Evolutionary conservation across 2,329 filamentous ascomycete genomes (phyloP).

Genomic region (Drechslerella dactyloides): DNA sequence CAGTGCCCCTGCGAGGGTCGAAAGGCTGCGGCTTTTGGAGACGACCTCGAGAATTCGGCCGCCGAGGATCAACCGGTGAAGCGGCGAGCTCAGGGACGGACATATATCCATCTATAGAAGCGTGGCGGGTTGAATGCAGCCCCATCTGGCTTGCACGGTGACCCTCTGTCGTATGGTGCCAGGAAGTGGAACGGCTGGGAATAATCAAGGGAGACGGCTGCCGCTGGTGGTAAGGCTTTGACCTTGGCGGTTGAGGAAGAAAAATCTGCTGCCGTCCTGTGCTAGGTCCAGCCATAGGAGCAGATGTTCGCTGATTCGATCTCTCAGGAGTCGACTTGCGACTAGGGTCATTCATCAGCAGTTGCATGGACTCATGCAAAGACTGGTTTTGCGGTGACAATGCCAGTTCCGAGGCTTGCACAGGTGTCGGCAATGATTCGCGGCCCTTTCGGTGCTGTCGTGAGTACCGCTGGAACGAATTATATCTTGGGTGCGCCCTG

Average conservation of each 20-base stretch:
- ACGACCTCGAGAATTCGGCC: constrained; percentile 36
- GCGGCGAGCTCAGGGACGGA: constrained; percentile 14
- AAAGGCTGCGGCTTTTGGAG: constrained; percentile 45
- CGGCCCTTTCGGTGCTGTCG: constrained; percentile 34
- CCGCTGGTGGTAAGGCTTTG: constrained; percentile 41
- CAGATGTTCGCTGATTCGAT: constrained; percentile 2
- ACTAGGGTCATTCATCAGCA: constrained; percentile 29
- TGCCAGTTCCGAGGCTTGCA: background rate
- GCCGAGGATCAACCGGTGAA: background rate
- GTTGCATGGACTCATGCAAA: constrained; percentile 31
- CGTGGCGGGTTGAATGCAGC: constrained; percentile 29
- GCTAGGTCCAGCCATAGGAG: constrained; percentile 8
- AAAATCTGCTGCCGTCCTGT: constrained; percentile 16
- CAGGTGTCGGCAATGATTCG: constrained; percentile 4
- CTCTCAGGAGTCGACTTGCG: constrained; percentile 15
- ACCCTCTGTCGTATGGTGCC: constrained; percentile 25
- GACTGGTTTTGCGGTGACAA: constrained; percentile 7
- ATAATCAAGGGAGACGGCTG: constrained; percentile 18
- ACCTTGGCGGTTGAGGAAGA: constrained; percentile 38
- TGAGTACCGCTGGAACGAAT: constrained; percentile 45
- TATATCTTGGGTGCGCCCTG: constrained; percentile 41
- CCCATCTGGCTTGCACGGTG: constrained; percentile 21
- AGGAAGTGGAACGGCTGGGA: constrained; percentile 29
- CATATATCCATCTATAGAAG: constrained; percentile 28
- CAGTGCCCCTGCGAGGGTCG: constrained; percentile 12